Conservation (phyloP, 257 asterid genomes). For the Nicotiana benthamiana region DNA sequence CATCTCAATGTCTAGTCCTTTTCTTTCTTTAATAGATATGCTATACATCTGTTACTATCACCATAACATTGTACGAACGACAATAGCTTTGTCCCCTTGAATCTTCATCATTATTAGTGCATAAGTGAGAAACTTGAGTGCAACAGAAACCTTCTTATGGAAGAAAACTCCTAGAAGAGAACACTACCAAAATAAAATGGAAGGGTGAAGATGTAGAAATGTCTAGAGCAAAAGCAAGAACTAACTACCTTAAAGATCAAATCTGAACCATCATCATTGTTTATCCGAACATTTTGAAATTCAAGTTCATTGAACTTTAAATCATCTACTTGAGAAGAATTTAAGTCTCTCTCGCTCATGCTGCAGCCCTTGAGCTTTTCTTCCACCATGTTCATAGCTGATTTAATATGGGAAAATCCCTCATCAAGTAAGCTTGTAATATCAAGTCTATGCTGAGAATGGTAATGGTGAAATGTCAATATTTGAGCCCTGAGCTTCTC, state of each 20-base stretch:
- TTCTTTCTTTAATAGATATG: neutral
- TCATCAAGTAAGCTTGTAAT: conserved; percentile 59
- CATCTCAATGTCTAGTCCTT: neutral
- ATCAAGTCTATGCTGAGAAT: conserved; percentile 42
- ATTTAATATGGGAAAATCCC: conserved; percentile 58
- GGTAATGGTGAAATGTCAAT: conserved; percentile 37
- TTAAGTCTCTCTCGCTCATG: conserved; percentile 35
- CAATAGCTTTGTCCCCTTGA: neutral
- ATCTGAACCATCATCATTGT: conserved; percentile 34
- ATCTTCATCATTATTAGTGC: neutral
- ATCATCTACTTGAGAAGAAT: conserved; percentile 30
- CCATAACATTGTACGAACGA: neutral
- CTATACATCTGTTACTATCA: neutral
- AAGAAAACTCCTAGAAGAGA: neutral
- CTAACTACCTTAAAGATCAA: conserved; percentile 42
- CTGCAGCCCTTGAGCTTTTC: conserved; percentile 50
- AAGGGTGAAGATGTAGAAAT: neutral
- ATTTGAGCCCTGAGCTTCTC: conserved; percentile 52
- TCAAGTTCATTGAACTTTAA: conserved; percentile 40
- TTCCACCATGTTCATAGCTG: conserved; percentile 34
- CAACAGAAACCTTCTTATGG: neutral
- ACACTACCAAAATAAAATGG: neutral
- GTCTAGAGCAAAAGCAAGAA: conserved; percentile 5
- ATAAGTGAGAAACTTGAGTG: neutral
- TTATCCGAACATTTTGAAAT: conserved; percentile 70